Evolutionary conservation across 2,329 filamentous ascomycete genomes (phyloP).

Genomic region (Ophiosphaerella narmari): DNA sequence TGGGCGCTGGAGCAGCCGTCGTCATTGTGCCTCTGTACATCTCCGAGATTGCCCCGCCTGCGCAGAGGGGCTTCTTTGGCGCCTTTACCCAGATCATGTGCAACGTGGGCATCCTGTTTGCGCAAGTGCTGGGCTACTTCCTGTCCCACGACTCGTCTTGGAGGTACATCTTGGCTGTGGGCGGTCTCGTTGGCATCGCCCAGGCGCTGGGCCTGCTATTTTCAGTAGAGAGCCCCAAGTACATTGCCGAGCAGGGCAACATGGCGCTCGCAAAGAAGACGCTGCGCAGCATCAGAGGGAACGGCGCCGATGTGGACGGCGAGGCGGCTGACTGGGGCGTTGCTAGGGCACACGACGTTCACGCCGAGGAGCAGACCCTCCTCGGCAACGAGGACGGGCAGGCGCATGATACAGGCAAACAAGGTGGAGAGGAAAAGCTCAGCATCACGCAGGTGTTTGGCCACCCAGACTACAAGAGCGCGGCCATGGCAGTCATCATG

Average conservation of each 20-base stretch:
- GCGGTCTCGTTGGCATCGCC: slow-evolving; percentile 67
- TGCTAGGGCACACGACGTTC: slow-evolving; percentile 30
- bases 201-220: slow-evolving; percentile 74
- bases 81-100: slow-evolving; percentile 89
- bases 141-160: slow-evolving; percentile 78
- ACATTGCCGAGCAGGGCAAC: slow-evolving; percentile 73
- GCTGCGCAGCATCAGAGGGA: slow-evolving; percentile 77
- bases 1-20: slow-evolving; percentile 85
- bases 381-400: slow-evolving; percentile 53
- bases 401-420: slow-evolving; percentile 23
- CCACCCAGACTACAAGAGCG: slow-evolving; percentile 73
- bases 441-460: slow-evolving; percentile 62
- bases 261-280: slow-evolving; percentile 65
- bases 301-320: slow-evolving; percentile 68
- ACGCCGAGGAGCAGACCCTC: slow-evolving; percentile 69
- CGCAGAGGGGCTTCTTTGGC: slow-evolving; percentile 76
- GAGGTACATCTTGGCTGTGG: slow-evolving; percentile 80
- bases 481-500: slow-evolving; percentile 86
- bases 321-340: slow-evolving; percentile 65
- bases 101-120: slow-evolving; percentile 84
- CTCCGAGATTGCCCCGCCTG: slow-evolving; percentile 78
- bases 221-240: slow-evolving; percentile 82
- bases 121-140: slow-evolving; percentile 86
- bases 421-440: slow-evolving; percentile 42
- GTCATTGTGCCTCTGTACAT: slow-evolving; percentile 96